Base-by-base conservation (phyloP, 73 alveolate genomes). In the Paramecium pentaurelia region DNA sequence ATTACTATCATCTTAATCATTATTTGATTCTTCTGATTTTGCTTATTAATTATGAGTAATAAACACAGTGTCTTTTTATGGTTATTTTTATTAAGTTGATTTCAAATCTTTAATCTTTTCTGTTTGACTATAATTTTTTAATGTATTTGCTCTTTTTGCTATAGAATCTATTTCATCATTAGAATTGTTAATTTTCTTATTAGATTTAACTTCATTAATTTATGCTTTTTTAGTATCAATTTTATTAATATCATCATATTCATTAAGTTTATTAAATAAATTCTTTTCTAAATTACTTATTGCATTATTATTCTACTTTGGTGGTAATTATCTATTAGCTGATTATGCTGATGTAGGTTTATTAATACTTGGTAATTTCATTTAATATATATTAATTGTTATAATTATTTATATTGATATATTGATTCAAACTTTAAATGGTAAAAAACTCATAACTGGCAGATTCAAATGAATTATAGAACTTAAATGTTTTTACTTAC, bases 391-490 rank as follows among this genome's bases (percentile, higher is more conserved):
- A 54, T 54, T 54, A 54, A 54, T n/a, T 54, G 3, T 8, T 54
- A 54, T 18, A 54, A 54, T 54, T 18, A 54, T 54, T 54, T 54
- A 54, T 54, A 54, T 54, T 16, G 32, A 54, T 49, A 49, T 12
- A 3, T 64, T 8, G 28, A 18, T 64, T 89, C 94, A 89, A 71
- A 89, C 92, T 30, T 89, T 89, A 47, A 89, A 58, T 12, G 94
- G 94, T 8, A 89, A 64, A 47, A 89, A 89, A 70, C 92, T 89
- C 94, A 89, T 89, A 0, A 89, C 68, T 27, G 94, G 94, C 22
- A 89, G n/a, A 47, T 83, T 89, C 44, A 89, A 71, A 88, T 71
- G 28, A 27, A 36, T 89, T 71, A 71, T 38, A 0, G 54, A 38
- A 73, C 87, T 73, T 20, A 73, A 73, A 73, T 40, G 49, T 10